Percentiles rank a stretch among this genome's conserved stretches.
These are phyloP conservation scores for Ustilago trichophora DNA, from an alignment of 1,284 basidiomycete genomes.

Conservation along the genomic window DNA sequence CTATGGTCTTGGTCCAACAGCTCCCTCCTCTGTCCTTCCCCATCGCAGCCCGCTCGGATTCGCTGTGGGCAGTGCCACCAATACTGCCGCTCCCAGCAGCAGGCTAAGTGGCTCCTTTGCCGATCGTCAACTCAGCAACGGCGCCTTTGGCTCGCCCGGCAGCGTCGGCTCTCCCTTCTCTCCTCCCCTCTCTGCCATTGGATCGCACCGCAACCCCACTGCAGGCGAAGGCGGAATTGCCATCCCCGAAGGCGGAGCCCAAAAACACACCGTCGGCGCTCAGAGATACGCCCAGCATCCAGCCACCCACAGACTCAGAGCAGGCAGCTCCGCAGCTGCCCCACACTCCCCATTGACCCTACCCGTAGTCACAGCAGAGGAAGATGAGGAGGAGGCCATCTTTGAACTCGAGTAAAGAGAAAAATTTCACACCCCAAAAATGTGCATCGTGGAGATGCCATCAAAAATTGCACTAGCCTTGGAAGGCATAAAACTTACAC, in stretches of 20 bases:
- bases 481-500: no score
- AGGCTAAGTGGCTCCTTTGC: conserved; percentile 32
- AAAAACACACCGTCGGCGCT: conserved; percentile 6
- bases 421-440: no score
- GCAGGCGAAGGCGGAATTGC: conserved; percentile 20
- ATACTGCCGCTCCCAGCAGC: not conserved
- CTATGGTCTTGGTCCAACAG: conserved; percentile 53
- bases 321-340: conserved; percentile 24
- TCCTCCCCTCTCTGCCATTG: conserved; percentile 31
- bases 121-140: conserved; percentile 17
- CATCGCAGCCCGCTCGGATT: conserved; percentile 40
- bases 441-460: no score
- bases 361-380: conserved; percentile 50
- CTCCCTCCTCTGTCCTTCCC: conserved; percentile 50
- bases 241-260: conserved; percentile 18
- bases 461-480: no score
- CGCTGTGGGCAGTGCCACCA: conserved; percentile 7
- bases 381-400: conserved; percentile 62
- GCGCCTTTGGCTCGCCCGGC: conserved; percentile 34
- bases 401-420: conserved; percentile 65
- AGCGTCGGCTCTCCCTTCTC: conserved; percentile 36
- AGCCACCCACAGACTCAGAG: conserved; percentile 35
- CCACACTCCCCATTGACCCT: conserved; percentile 46
- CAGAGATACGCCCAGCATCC: conserved; percentile 27
- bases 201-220: conserved; percentile 13